Evolutionary conservation across 352 stramenopile genomes (phyloP).

Genomic region (Phytophthora pistaciae): DNA sequence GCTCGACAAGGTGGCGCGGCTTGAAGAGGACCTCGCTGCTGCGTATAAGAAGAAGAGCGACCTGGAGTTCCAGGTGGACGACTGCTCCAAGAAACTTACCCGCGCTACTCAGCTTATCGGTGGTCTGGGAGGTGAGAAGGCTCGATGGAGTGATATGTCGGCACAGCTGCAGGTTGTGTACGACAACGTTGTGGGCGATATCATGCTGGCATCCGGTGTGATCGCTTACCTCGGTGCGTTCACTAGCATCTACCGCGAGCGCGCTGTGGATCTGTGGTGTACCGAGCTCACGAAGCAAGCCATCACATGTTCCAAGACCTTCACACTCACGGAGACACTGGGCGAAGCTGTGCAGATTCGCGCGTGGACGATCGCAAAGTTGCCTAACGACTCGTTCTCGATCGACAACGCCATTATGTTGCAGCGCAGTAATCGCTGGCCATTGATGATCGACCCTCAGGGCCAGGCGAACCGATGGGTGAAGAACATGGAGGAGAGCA

Average conservation of each 20-base stretch:
- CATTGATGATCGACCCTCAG: slow-evolving; percentile 97
- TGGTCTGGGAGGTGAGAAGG: slow-evolving; percentile 94
- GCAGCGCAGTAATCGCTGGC: slow-evolving; percentile 92
- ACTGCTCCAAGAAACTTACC: slow-evolving; percentile 93
- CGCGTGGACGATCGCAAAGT: slow-evolving; percentile 94
- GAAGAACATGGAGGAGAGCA: slow-evolving; percentile 94
- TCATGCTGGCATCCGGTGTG: slow-evolving; percentile 94
- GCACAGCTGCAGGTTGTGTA: slow-evolving; percentile 86
- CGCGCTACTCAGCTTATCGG: slow-evolving; percentile 95
- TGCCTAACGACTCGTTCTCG: slow-evolving; percentile 96
- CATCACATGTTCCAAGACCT: slow-evolving; percentile 87
- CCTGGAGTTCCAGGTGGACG: slow-evolving; percentile 91
- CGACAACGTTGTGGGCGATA: slow-evolving; percentile 94
- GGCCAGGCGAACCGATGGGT: slow-evolving; percentile 96
- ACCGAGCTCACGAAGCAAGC: slow-evolving; percentile 59
- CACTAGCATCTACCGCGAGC: slow-evolving; percentile 91
- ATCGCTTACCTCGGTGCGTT: slow-evolving; percentile 96
- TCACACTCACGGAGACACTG: slow-evolving; percentile 88
- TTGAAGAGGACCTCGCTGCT: slow-evolving; percentile 90
- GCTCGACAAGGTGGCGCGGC: slow-evolving; percentile 91
- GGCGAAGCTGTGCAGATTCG: slow-evolving; percentile 94
- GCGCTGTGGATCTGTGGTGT: slow-evolving; percentile 89
- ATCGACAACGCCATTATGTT: slow-evolving; percentile 97
- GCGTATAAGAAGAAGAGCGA: slow-evolving; percentile 95
- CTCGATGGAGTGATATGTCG: slow-evolving; percentile 93